Base-by-base conservation (phyloP, 306 rosid genomes). In the Cajanus cajan region DNA sequence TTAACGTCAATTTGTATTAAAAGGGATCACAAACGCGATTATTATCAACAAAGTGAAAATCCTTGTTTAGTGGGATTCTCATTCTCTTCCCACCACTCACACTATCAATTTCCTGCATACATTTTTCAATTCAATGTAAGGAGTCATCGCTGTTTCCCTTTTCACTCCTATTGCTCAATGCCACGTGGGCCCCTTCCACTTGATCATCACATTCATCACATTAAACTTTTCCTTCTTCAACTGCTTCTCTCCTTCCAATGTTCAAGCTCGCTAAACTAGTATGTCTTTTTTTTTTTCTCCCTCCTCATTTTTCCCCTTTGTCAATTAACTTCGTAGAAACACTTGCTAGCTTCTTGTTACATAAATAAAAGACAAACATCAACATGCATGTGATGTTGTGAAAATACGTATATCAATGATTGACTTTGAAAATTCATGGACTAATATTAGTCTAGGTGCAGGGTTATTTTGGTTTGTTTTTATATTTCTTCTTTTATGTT, bases 11-110 rank as follows among this genome's bases (percentile, higher is more conserved):
- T 52, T 80, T 75, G 81, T 18, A 25, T 40, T 74, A 10, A 40
- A 62, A 33, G 54, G 68, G 54, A 45, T 43, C 70, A 77, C 40
- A 68, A 67, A 57, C 4, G 22, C 6, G 41, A 87, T 80, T 77
- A 76, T 74, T 54, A 79, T 85, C 68, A 83, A 62, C 59, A 73
- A 78, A 74, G 82, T 37, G 47, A 77, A 77, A 79, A 71, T 61
- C 76, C 68, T 36, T 61, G 61, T 39, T 78, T 76, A 92, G 94
- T 90, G 97, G 94, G 90, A 86, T 88, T 90, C 89, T 86, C 75
- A 79, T 90, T 88, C 93, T 68, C 54, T 51, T 85, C 86, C 92
- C 90, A 90, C 89, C 88, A 80, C 66, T 74, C 48, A 58, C 83
- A 73, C 66, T 8, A 61, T 80, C 82, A 68, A 54, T 28, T 28